Percentiles rank a stretch among this genome's conserved stretches.
Conservation (phyloP, 1,139 yeast species). For the Candida glucosophila region DNA sequence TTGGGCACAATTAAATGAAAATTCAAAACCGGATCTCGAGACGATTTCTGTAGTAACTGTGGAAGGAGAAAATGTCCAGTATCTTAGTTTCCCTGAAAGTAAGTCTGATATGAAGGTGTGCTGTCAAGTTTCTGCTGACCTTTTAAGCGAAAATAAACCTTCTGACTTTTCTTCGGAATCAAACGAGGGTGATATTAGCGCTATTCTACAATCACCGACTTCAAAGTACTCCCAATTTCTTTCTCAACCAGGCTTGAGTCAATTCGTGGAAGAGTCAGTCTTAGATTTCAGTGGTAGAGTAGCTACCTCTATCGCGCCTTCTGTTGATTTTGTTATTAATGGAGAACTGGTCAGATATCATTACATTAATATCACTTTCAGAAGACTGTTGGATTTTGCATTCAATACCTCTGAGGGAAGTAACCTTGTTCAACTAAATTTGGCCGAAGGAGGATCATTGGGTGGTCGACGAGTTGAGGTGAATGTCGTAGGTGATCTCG, state of each 20-base stretch:
- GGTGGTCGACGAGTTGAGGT: slow-evolving; percentile 48
- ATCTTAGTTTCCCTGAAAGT: slow-evolving; percentile 31
- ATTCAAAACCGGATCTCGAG: slow-evolving; percentile 29
- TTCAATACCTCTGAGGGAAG: slow-evolving; percentile 12
- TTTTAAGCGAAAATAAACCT: slow-evolving; percentile 10
- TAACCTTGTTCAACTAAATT: slow-evolving; percentile 33
- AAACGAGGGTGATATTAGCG: slow-evolving; percentile 1
- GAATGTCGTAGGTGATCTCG: slow-evolving; percentile 30
- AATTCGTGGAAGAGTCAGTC: slow-evolving; percentile 28
- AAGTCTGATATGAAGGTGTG: slow-evolving; percentile 39
- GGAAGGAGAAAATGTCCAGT: slow-evolving; percentile 38
- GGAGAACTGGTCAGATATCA: slow-evolving; percentile 32
- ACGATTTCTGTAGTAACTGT: slow-evolving; percentile 37
- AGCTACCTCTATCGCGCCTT: slow-evolving; percentile 27
- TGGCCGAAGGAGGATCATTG: slow-evolving; percentile 48
- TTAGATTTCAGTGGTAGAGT: slow-evolving; percentile 32
- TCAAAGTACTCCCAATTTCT: slow-evolving; percentile 20
- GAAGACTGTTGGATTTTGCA: slow-evolving; percentile 37
- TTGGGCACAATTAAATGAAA: slow-evolving; percentile 38
- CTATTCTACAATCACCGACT: slow-evolving; percentile 20
- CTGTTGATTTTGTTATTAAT: slow-evolving; percentile 26
- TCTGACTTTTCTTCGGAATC: neutral
- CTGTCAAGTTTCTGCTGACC: slow-evolving; percentile 29
- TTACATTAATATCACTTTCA: slow-evolving; percentile 31
- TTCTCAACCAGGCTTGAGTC: slow-evolving; percentile 39